Evolutionary conservation across 805 yeast genomes (phyloP), one percentile per base, ranked within the genome.

Genomic region (Wickerhamomyces subpelliculosus): DNA sequence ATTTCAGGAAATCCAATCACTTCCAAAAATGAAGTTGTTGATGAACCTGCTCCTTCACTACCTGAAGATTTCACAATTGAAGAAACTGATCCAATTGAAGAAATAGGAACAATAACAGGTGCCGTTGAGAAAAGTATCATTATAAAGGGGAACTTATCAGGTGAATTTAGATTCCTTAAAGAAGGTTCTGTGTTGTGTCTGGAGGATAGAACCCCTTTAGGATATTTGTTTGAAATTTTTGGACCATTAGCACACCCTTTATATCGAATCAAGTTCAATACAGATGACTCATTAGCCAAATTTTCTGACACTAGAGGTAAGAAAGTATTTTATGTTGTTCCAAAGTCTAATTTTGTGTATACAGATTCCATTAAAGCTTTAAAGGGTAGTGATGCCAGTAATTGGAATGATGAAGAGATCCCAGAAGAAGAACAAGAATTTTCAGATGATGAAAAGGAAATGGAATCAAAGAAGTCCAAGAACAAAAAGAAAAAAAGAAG

Each of bases 381-480:
- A 16, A 89, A 82, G 52, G 98, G 97, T 19, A 81, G 88, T 2
- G 98, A 93, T 64, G 98, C 98, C 0, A 84, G 95, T 52, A 93
- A 93, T 51, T 80, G 86, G 58, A 83, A 86, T 56, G 98, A 93
- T 58, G 97, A 93, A 62, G 98, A 93, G 53, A 61, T 90, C 23
- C 87, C 96, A 0, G 88, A 80, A 48, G 94, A 84, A 23, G 97
- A 93, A 57, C 95, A 86, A 57, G 97, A 90, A 55, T 90, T 81
- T 48, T 85, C 96, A 2, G 97, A 93, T 57, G 97, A 93, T 59
- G 97, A 90, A 55, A 75, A 75, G 43, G 97, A 93, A 57, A 73
- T 78, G 48, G 80, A 75, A 26, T 75, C 74, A 32, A 89, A 83
- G 54, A 74, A 72, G 37, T 60, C 68, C 18, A 79, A 72, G 57